Evolutionary conservation across 331 rosid species (phyloP).

Genomic region (Telfairia occidentalis): DNA sequence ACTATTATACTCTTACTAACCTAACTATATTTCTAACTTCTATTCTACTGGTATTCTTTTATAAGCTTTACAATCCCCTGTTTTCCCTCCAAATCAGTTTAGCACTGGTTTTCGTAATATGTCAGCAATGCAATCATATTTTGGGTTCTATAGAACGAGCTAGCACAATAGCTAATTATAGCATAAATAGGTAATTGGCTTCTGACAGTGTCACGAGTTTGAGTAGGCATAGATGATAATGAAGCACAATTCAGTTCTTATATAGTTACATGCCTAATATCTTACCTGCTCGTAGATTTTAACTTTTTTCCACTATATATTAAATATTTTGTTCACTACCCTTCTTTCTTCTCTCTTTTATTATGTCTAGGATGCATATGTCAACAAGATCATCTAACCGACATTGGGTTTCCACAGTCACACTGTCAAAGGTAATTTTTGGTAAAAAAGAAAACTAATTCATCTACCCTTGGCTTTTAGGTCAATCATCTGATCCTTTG

Average conservation of each 20-base stretch:
- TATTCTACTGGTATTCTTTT: too few species aligned
- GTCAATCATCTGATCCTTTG: background rate
- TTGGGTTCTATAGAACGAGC: background rate
- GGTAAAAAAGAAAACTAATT: background rate
- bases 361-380: constrained; percentile 47
- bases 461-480: constrained; percentile 8
- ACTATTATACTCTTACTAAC: too few species aligned
- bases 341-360: constrained; percentile 6
- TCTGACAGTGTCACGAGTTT: background rate
- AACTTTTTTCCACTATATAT: background rate
- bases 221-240: background rate
- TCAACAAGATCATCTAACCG: constrained; percentile 77
- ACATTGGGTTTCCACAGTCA: constrained; percentile 54
- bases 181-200: background rate
- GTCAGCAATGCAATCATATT: background rate
- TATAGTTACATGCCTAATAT: background rate
- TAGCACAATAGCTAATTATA: background rate
- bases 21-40: too few species aligned
- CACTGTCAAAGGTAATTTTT: constrained; percentile 52
- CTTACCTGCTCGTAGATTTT: background rate
- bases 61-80: background rate
- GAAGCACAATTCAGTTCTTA: background rate
- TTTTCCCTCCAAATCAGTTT: background rate
- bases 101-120: background rate
- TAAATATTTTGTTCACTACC: background rate